Conservation (phyloP, 352 stramenopile genomes). For the Phytophthora citricola region DNA sequence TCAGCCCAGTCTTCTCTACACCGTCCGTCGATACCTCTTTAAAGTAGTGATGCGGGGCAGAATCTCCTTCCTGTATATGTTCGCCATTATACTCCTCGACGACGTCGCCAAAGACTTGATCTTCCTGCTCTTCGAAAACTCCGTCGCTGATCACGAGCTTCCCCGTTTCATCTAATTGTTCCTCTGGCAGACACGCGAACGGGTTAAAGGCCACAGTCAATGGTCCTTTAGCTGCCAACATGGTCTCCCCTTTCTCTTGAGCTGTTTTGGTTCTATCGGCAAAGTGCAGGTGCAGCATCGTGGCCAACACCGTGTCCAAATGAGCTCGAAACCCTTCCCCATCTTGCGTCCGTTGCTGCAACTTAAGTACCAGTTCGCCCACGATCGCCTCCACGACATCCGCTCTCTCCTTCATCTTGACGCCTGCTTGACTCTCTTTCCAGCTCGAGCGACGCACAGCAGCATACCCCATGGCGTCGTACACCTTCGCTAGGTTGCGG, state of each 20-base stretch:
- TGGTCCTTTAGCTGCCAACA: slow-evolving; percentile 38
- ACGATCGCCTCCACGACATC: slow-evolving; percentile 75
- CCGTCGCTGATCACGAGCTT: slow-evolving; percentile 57
- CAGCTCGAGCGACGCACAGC: slow-evolving; percentile 8
- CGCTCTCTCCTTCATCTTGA: slow-evolving; percentile 67
- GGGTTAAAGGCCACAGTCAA: slow-evolving; percentile 61
- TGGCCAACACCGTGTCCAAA: slow-evolving; percentile 60
- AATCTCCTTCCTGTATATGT: background rate
- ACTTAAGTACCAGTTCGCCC: slow-evolving; percentile 65
- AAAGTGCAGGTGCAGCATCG: slow-evolving; percentile 72
- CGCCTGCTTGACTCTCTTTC: slow-evolving; percentile 42
- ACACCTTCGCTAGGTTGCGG: slow-evolving; percentile 72
- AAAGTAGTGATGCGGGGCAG: slow-evolving; percentile 48
- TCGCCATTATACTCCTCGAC: slow-evolving; percentile 47
- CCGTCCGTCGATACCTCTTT: background rate
- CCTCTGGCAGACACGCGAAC: slow-evolving; percentile 65
- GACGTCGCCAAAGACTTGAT: slow-evolving; percentile 37
- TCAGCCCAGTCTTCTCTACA: background rate
- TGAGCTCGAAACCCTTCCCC: slow-evolving; percentile 38
- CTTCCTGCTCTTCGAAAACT: slow-evolving; percentile 38
- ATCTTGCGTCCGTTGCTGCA: slow-evolving; percentile 28
- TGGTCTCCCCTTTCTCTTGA: slow-evolving; percentile 26
- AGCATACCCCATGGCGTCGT: slow-evolving; percentile 71
- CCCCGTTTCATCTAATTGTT: slow-evolving; percentile 68
- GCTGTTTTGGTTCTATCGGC: slow-evolving; percentile 36